A percentile compares a stretch with the other conserved stretches of the same genome.
Evolutionary conservation across 305 asterid species (phyloP).

Genomic region (Fraxinus albicans): DNA sequence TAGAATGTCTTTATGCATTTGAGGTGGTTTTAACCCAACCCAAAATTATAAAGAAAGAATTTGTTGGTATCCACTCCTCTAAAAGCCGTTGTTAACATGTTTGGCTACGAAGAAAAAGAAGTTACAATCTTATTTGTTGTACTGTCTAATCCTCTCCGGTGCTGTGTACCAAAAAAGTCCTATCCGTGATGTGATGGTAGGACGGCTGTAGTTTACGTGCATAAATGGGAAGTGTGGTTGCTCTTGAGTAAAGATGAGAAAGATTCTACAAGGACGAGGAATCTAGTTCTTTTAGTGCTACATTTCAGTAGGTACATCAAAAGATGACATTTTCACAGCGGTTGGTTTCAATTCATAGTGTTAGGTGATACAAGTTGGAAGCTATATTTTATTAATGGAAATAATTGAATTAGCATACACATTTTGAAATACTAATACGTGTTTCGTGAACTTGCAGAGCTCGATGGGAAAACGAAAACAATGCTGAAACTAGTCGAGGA

Average conservation of each 20-base stretch:
- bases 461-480: conserved; percentile 59
- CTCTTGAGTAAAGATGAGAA: neutral
- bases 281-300: neutral
- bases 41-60: neutral
- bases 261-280: neutral
- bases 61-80: neutral
- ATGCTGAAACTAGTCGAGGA: conserved; percentile 80
- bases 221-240: neutral
- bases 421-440: neutral
- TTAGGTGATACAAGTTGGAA: neutral
- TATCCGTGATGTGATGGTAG: neutral
- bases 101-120: neutral
- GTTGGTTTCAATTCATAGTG: neutral
- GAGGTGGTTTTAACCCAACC: neutral
- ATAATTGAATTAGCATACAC: neutral
- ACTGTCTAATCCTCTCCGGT: neutral
- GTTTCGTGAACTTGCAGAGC: neutral
- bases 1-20: neutral
- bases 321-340: neutral
- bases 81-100: neutral
- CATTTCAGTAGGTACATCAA: neutral
- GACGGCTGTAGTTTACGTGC: neutral
- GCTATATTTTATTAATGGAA: neutral
- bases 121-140: neutral
- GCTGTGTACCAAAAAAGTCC: neutral